Base-by-base conservation (phyloP, 306 rosid genomes). In the Vachellia pachyceras region DNA sequence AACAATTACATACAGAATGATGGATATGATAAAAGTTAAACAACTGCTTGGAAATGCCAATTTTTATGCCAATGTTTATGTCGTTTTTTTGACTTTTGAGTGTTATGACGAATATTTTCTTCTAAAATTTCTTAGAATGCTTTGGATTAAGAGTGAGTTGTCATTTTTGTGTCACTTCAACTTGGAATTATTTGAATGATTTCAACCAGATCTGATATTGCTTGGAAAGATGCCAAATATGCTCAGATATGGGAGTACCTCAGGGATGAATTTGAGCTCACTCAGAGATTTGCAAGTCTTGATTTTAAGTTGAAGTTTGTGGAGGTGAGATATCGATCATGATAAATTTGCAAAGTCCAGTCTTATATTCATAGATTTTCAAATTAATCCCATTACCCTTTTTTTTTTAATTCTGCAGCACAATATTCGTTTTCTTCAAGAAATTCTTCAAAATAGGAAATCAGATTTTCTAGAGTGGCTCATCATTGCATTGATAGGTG, bases 171-270 rank as follows among this genome's bases (percentile, higher is more conserved):
- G 50, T 82, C 10, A 5, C 18, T 79, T 37, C 29, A 20, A 61
- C 47, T 71, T 5, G 2, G 37, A 80, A 52, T 50, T 41, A 66
- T 17, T 60, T 76, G 42, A 41, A 79, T 77, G 52, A 41, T 61
- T 84, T 80, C 75, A 76, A 23, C n/a, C 97, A 93, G 99, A 82
- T 96, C 98, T 14, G 99, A 96, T 52, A 96, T 96, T 76, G 99
- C 99, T 41, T 96, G 99, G 99, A 96, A 96, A 85, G 94, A 96
- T 88, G 99, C 99, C 72, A 96, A 96, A 86, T 96, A 90, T 87
- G 97, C 98, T 81, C 98, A 96, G 89, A 96, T 96, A 86, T 96
- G 98, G 99, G 99, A 96, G 83, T 96, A 88, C 83, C 99, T 96
- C 41, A 88, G 97, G 58, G 99, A 92, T 55, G 99, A 96, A 87